Conservation (phyloP, 768 basidiomycete genomes). For the Calvatia gigantea region DNA sequence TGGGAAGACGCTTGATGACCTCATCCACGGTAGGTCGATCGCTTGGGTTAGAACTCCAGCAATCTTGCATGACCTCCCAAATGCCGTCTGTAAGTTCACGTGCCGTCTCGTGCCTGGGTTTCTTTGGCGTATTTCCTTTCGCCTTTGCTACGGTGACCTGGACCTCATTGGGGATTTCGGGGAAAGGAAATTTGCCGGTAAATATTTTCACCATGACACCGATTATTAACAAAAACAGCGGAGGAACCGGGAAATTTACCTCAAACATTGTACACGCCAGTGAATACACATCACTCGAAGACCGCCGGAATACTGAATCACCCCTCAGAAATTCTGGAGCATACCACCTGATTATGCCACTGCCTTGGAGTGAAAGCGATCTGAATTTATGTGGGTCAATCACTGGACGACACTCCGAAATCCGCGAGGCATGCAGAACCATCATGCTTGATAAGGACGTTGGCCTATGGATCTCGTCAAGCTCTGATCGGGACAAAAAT, state of each 20-base stretch:
- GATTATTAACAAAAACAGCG: not conserved
- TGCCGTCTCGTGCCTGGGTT: not conserved
- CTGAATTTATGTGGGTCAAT: not conserved
- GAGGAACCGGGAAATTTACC: not conserved
- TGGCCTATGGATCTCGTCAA: not conserved
- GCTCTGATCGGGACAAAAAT: not conserved
- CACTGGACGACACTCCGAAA: not conserved
- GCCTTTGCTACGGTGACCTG: constrained; percentile 19
- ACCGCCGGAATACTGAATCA: not conserved
- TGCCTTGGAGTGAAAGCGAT: not conserved
- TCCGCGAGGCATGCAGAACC: not conserved
- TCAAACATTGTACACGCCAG: constrained; percentile 17
- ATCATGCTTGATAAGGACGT: not conserved
- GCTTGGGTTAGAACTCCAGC: not conserved
- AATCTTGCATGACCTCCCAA: constrained; percentile 2
- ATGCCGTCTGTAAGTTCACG: not conserved
- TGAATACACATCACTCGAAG: constrained; percentile 16
- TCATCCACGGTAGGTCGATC: not conserved
- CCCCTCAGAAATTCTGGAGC: constrained; percentile 10
- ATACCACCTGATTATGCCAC: not conserved
- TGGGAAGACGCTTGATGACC: not conserved
- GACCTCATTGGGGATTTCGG: constrained; percentile 14
- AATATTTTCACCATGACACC: constrained; percentile 10
- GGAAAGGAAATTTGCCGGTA: constrained; percentile 20
- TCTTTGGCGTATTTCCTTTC: constrained; percentile 14